Evolutionary conservation across 768 basidiomycete species (phyloP), one percentile per base, ranked within the genome.

Genomic region (Leccinum subgranulosum): DNA sequence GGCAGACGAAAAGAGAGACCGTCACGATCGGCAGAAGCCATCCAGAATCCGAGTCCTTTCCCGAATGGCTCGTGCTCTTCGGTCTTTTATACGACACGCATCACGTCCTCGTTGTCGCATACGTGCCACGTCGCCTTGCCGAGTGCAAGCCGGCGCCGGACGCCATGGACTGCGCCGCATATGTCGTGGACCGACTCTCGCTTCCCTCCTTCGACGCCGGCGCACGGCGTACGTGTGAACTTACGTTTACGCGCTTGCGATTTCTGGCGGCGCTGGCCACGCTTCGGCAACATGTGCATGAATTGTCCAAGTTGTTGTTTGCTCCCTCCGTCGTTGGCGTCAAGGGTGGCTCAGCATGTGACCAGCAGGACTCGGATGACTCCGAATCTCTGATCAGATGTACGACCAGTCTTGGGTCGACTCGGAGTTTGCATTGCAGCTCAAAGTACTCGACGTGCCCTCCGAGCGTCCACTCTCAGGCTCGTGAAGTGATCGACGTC

Each of bases 51-150:
- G 29, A 31, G 45, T 19, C 55, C 46, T 60, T 65, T 51, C 69
- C 69, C 14, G 67, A 71, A 47, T 67, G 69, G 69, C 45, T 70
- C 25, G 51, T 69, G 0, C 48, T 67, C 10, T 69, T 71, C 31
- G 65, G 65, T 15, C 60, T 71, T 49, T 7, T 60, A n/a, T 69
- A 61, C 19, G 67, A 65, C 27, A 21, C 43, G 0, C 59, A 55
- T 48, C 60, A 39, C 23, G 23, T 67, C n/a, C 60, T 59, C 17
- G 57, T 70, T 43, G 21, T 67, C 36, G 69, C 65, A 3, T 63
- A 59, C 36, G 33, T 70, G 36, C 69, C 69, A 12, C 49, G n/a
- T 49, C 55, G 48, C 46, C 33, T 27, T 23, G 23, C 23, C 51
- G 12, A 45, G 34, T 19, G 17, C 52, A 15, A 39, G 34, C 41